Evolutionary conservation across 495 filamentous ascomycete species (phyloP).

Genomic region (Neurospora tetraspora): DNA sequence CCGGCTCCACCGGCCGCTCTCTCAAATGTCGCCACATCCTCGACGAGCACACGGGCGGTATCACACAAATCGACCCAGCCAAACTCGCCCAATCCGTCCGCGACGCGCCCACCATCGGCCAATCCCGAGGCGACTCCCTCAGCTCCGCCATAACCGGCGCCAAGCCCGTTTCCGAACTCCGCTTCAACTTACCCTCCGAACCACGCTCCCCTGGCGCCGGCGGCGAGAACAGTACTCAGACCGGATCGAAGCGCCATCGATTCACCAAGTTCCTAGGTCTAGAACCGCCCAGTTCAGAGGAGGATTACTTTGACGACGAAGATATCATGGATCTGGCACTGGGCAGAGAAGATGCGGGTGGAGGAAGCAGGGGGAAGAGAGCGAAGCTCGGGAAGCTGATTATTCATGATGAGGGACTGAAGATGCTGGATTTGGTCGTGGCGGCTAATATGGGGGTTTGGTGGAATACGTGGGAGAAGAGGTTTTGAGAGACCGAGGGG

Average conservation of each 20-base stretch:
- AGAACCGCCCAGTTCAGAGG: conserved; percentile 14
- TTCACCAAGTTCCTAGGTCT: conserved; percentile 25
- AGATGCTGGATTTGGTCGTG: conserved; percentile 91
- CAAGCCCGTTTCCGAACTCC: conserved; percentile 67
- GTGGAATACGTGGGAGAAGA: conserved; percentile 79
- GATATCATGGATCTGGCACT: conserved; percentile 55
- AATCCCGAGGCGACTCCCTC: conserved; percentile 18
- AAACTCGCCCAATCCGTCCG: conserved; percentile 26
- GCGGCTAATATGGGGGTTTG: conserved; percentile 85
- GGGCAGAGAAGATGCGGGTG: conserved; percentile 67
- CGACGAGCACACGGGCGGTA: conserved; percentile 23
- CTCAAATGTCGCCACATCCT: conserved; percentile 71
- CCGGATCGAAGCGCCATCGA: conserved; percentile 18
- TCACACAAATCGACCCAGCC: conserved; percentile 22
- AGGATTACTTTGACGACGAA: conserved; percentile 5
- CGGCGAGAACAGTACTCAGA: conserved; percentile 5
- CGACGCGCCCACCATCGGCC: conserved; percentile 22
- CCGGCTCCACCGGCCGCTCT: conserved; percentile 59
- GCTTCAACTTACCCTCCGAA: conserved; percentile 65
- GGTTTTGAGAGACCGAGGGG: conserved; percentile 10
- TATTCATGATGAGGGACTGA: conserved; percentile 80
- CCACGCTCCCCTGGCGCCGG: conserved; percentile 6
- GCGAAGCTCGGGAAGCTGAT: conserved; percentile 92
- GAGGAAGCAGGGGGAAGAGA: conserved; percentile 71
- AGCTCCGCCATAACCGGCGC: conserved; percentile 19